Conservation (phyloP, 345 rosid genomes). For the Gossypium bickii region DNA sequence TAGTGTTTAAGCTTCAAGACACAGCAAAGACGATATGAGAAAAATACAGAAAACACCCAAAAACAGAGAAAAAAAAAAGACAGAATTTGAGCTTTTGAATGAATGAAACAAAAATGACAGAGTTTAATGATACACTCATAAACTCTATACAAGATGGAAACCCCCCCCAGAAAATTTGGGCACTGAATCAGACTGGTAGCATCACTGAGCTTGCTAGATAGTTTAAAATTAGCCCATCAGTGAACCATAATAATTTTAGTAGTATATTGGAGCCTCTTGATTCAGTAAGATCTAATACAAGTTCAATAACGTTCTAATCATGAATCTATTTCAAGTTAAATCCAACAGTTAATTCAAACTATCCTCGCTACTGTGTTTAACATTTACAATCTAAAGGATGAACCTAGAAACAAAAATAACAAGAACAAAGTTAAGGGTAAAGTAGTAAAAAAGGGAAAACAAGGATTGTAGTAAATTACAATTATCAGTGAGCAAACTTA, state of each 20-base stretch:
- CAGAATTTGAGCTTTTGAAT: not conserved
- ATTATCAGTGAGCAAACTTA: slow-evolving; percentile 26
- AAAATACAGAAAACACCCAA: too few relatives aligned
- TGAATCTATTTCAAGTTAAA: slow-evolving; percentile 3
- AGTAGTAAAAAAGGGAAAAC: not conserved
- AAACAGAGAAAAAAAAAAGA: not conserved
- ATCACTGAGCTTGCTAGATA: not conserved
- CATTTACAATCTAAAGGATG: slow-evolving; percentile 6
- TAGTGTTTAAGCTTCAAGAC: not conserved
- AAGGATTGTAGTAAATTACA: slow-evolving; percentile 5
- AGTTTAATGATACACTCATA: not conserved
- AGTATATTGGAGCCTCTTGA: not conserved
- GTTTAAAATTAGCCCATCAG: not conserved
- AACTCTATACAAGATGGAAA: not conserved
- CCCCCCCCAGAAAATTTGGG: not conserved
- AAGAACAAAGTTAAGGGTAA: not conserved
- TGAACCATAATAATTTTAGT: not conserved
- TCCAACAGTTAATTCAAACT: not conserved
- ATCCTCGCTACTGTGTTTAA: not conserved
- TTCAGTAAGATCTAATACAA: not conserved
- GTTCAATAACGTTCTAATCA: not conserved
- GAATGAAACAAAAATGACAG: not conserved
- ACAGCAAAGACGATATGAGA: not conserved
- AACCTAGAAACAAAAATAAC: not conserved
- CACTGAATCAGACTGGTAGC: not conserved